Evolutionary conservation across 2,329 filamentous ascomycete species (phyloP).

Genomic region (Neofusicoccum kwambonambiense): DNA sequence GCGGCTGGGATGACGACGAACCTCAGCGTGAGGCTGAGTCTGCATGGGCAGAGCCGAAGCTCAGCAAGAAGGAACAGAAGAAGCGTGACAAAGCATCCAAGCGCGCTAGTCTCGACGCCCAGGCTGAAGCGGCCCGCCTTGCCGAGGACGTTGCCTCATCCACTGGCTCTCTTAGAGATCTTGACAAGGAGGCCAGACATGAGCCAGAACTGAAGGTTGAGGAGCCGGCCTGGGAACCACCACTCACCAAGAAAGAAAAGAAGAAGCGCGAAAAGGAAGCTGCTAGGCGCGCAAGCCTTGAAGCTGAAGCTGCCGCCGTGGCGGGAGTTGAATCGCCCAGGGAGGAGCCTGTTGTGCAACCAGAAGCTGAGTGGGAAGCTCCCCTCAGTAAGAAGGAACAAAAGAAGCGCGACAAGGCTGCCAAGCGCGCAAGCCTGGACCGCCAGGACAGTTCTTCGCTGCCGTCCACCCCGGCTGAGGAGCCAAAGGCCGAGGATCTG

Average conservation of each 20-base stretch:
- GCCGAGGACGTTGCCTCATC: conserved; percentile 4
- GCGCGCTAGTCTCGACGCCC: conserved; percentile 19
- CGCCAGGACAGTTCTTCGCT: conserved; percentile 6
- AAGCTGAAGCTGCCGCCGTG: conserved; percentile 27
- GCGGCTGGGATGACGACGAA: conserved; percentile 54
- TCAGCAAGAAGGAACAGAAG: conserved; percentile 27
- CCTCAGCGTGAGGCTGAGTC: conserved; percentile 21
- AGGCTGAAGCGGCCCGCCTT: conserved; percentile 25
- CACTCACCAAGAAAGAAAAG: conserved; percentile 31
- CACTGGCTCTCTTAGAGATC: neutral
- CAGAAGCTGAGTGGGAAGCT: conserved; percentile 7
- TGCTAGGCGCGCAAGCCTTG: conserved; percentile 28
- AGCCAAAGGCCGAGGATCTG: conserved; percentile 17
- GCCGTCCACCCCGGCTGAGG: conserved; percentile 17
- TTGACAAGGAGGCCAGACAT: neutral
- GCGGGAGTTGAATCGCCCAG: conserved; percentile 16
- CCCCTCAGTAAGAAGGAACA: conserved; percentile 25
- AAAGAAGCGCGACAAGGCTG: conserved; percentile 26
- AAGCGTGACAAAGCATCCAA: conserved; percentile 25
- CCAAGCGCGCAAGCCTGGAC: conserved; percentile 12
- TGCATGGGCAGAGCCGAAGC: conserved; percentile 26
- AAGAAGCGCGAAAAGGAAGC: conserved; percentile 48
- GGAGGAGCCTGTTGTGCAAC: conserved; percentile 35
- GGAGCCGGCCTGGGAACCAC: conserved; percentile 33
- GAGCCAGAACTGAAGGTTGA: neutral